Evolutionary conservation across 169 alveolate genomes (phyloP).

Genomic region (Pseudocohnilembus persalinus): DNA sequence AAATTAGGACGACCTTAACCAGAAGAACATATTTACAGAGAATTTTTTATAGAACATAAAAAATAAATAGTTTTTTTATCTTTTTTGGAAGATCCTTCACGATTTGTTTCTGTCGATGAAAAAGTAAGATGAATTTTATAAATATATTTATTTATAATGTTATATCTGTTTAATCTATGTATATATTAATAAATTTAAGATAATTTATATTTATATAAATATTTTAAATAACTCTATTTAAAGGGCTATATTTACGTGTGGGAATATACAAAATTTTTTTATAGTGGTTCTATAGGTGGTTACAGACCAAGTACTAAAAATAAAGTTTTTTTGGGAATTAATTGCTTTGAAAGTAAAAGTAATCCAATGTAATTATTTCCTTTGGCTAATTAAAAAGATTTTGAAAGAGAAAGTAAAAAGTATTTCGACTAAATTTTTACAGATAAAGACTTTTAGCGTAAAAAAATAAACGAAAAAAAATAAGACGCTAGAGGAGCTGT

Average conservation of each 20-base stretch:
- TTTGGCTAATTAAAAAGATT: not conserved
- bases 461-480: not conserved
- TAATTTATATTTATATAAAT: too few species aligned
- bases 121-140: too few species aligned
- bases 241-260: not conserved
- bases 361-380: not conserved
- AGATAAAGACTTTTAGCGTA: not conserved
- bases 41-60: constrained; percentile 41
- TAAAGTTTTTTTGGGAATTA: not conserved
- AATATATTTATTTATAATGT: too few species aligned
- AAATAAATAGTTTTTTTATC: constrained; percentile 16
- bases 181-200: too few species aligned
- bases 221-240: too few species aligned
- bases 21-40: constrained; percentile 34
- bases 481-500: too few species aligned
- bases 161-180: too few species aligned
- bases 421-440: not conserved
- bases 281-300: not conserved
- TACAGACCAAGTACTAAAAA: not conserved
- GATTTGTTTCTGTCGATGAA: constrained; percentile 5
- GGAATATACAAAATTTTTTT: not conserved
- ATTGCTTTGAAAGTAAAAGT: too few species aligned
- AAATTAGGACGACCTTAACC: not conserved
- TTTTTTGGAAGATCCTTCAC: constrained; percentile 31
- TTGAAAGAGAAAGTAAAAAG: not conserved